Percentiles rank a stretch among this genome's conserved stretches.
These are phyloP conservation scores for Trichosporon inkin DNA, from an alignment of 1,284 basidiomycete genomes.

Conservation along the genomic window DNA sequence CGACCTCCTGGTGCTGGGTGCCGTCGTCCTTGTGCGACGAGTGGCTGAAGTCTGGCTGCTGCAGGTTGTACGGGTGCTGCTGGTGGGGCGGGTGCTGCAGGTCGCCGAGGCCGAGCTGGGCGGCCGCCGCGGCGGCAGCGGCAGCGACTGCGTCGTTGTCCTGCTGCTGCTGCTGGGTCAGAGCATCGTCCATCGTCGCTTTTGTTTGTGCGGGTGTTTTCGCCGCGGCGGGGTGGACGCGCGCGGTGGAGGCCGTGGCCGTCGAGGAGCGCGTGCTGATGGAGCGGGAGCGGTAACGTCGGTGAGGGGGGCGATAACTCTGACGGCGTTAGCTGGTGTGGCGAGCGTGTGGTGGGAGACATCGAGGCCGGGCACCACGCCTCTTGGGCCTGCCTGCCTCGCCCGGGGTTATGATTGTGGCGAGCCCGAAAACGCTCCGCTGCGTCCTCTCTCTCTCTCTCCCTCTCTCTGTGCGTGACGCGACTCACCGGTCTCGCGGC, in stretches of 20 bases:
- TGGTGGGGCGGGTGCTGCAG: slow-evolving; percentile 21
- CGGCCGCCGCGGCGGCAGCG: slow-evolving; percentile 40
- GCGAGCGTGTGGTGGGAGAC: too few species aligned
- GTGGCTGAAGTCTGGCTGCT: slow-evolving; percentile 42
- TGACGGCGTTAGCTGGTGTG: too few species aligned
- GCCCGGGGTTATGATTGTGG: too few species aligned
- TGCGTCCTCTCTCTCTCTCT: too few species aligned
- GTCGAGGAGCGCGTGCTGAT: too few species aligned
- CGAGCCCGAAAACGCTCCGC: too few species aligned
- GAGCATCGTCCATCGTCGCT: slow-evolving; percentile 30
- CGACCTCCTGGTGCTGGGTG: slow-evolving; percentile 18
- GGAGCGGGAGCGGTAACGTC: too few species aligned
- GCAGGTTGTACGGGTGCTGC: slow-evolving; percentile 36
- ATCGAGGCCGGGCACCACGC: too few species aligned
- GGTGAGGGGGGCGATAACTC: too few species aligned
- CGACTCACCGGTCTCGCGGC: too few species aligned
- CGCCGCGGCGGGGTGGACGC: slow-evolving; percentile 18
- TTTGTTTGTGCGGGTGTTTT: slow-evolving; percentile 18
- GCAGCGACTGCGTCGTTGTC: slow-evolving; percentile 39
- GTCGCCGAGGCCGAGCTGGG: slow-evolving; percentile 30
- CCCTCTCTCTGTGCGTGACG: too few species aligned
- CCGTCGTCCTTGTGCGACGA: slow-evolving; percentile 26
- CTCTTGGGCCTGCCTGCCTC: too few species aligned
- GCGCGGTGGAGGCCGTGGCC: slow-evolving; percentile 25
- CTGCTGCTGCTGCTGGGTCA: slow-evolving; percentile 30